Evolutionary conservation across 352 stramenopile species (phyloP).

Genomic region (Thraustotheca clavata): DNA sequence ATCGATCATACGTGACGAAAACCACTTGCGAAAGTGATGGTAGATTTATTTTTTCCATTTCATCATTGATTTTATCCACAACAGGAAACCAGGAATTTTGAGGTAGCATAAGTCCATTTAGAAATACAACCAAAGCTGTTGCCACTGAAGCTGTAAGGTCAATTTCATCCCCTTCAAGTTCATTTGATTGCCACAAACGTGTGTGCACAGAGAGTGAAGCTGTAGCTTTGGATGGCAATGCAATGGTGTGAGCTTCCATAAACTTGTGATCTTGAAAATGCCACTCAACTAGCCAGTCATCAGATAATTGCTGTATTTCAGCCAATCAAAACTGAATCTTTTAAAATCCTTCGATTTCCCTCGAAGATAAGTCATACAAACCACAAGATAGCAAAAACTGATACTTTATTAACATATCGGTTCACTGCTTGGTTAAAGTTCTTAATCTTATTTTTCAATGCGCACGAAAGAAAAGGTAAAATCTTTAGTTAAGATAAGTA

Average conservation of each 20-base stretch:
- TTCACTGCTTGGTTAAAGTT: too few relatives aligned
- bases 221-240: neutral
- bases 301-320: too few relatives aligned
- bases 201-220: neutral
- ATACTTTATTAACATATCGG: too few relatives aligned
- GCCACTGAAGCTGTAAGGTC: neutral
- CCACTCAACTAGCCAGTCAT: too few relatives aligned
- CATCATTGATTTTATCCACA: neutral
- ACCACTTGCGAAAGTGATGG: neutral
- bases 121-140: neutral
- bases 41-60: neutral
- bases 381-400: too few relatives aligned
- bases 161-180: neutral
- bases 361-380: too few relatives aligned
- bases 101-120: neutral
- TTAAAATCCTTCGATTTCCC: too few relatives aligned
- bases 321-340: too few relatives aligned
- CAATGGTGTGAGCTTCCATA: neutral
- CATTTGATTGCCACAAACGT: neutral
- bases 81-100: constrained; percentile 2
- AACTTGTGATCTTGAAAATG: too few relatives aligned
- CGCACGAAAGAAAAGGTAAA: too few relatives aligned
- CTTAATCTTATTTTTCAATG: too few relatives aligned
- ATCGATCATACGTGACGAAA: neutral
- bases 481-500: too few relatives aligned